A percentile compares a stretch with the other conserved stretches of the same genome.
These are phyloP conservation scores for Pseudoperonospora humuli DNA, from an alignment of 352 stramenopile species.

Conservation along the genomic window DNA sequence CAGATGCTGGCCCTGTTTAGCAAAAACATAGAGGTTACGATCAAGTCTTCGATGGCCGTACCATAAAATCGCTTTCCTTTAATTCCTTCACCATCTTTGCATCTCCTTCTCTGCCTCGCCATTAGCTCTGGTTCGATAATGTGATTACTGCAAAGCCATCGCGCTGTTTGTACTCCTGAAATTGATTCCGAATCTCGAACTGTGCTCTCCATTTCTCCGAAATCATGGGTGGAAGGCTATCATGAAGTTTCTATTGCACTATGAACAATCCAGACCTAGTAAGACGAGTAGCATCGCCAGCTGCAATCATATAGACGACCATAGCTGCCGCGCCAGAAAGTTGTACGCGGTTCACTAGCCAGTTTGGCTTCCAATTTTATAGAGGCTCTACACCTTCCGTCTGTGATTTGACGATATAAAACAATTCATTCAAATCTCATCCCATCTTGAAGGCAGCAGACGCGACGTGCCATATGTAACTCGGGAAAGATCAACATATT, in stretches of 20 bases:
- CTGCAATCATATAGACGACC: conserved; percentile 95
- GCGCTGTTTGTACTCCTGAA: conserved; percentile 96
- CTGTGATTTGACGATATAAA: no score
- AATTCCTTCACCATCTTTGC: conserved; percentile 94
- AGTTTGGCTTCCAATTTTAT: no score
- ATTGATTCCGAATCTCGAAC: conserved; percentile 98
- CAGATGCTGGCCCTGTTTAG: no score
- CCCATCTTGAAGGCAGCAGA: no score
- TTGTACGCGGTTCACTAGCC: no score
- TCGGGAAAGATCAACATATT: no score
- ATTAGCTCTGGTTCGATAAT: not conserved
- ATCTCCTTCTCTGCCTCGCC: not conserved
- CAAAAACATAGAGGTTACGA: no score
- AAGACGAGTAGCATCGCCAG: conserved; percentile 95
- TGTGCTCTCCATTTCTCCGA: conserved; percentile 91
- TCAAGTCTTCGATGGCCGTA: conserved; percentile 97
- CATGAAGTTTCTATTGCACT: conserved; percentile 95
- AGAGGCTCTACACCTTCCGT: no score
- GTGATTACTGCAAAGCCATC: conserved; percentile 10
- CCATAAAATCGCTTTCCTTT: conserved; percentile 96
- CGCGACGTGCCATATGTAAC: no score
- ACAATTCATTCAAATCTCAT: no score
- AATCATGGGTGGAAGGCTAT: conserved; percentile 88
- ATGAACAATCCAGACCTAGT: conserved; percentile 97
- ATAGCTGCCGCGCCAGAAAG: conserved; percentile 91